Evolutionary conservation across 768 basidiomycete genomes (phyloP), one percentile per base, ranked within the genome.

Genomic region (Trametes sanguinea): DNA sequence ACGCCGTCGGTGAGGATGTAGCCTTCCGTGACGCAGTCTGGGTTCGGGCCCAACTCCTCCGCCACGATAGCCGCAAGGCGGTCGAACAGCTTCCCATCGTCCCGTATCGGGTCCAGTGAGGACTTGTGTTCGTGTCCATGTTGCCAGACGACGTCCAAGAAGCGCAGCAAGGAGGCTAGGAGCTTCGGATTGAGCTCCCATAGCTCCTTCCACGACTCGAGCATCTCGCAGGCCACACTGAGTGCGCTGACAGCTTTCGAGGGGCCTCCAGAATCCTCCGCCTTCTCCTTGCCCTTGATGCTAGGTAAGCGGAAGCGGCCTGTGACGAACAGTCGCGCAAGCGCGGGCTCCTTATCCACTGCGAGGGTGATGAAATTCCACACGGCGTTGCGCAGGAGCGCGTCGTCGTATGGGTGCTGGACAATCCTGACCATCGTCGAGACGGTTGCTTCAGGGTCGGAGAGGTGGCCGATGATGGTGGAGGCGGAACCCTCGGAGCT

Each of bases 331-430:
- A 97, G 77, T 56, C 85, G 81, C 2, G 90, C 87, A 4, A 96
- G 78, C 0, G 95, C 93, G 0, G 95, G 94, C 70, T 95, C 94
- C 63, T 88, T 89, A 67, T 92, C 87, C 13, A 95, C 85, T 1
- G 91, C 88, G 16, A 92, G 79, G 0, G 90, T 76, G 42, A 96
- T 86, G 65, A 96, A 89, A 63, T 82, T 83, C 95, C 95, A 98
- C 5, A 92, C 85, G 0, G 89, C 83, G 52, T 83, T 87, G 17
- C 90, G 86, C 35, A 92, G 80, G 7, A 80, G 70, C 17, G 87
- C 77, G 45, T 94, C 92, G 33, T 93, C 89, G 65, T 90, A 92
- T 0, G 92, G 90, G 69, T 93, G 88, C 57, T 86, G 84, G 6
- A 90, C 78, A 39, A 93, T 88, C 22, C 85, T 82, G 2, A 94